Conservation (phyloP, 192 early-diverging fungal genomes). For the Linnemannia exigua region DNA sequence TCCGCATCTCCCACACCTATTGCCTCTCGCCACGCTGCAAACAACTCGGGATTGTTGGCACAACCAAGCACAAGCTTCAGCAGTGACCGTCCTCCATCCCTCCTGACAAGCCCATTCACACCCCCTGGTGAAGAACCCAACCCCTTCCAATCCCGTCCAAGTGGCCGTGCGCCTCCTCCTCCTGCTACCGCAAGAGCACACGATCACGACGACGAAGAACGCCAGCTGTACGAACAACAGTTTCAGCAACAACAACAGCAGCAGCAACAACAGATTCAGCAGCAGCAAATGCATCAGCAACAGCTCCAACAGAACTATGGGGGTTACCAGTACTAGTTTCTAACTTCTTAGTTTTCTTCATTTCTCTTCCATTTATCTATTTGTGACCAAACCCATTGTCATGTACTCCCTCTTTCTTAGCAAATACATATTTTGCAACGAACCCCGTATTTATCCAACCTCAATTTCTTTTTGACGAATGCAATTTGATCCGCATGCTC, state of each 20-base stretch:
- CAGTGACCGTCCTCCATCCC: constrained; percentile 22
- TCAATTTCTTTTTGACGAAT: too few species aligned
- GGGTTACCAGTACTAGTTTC: constrained; percentile 19
- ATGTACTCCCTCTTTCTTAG: background rate
- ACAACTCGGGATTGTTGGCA: background rate
- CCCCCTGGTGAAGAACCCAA: constrained; percentile 20
- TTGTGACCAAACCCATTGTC: background rate
- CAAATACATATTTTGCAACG: background rate
- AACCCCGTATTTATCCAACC: too few species aligned
- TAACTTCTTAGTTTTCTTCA: background rate
- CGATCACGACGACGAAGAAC: constrained; percentile 10
- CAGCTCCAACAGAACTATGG: constrained; percentile 46
- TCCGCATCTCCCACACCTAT: background rate
- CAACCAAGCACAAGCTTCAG: background rate
- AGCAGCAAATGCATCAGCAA: constrained; percentile 26
- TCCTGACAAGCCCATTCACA: constrained; percentile 37
- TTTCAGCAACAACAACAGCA: constrained; percentile 20
- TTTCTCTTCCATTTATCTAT: background rate
- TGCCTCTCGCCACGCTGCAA: background rate
- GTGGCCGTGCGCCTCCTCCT: background rate
- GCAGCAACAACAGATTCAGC: constrained; percentile 21
- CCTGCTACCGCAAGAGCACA: background rate
- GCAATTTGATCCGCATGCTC: too few species aligned
- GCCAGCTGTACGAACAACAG: constrained; percentile 31
- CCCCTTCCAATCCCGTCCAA: background rate